These are phyloP conservation scores for Aspergillus versicolor DNA, from an alignment of 2,329 filamentous ascomycete genomes.

Conservation along the genomic window DNA sequence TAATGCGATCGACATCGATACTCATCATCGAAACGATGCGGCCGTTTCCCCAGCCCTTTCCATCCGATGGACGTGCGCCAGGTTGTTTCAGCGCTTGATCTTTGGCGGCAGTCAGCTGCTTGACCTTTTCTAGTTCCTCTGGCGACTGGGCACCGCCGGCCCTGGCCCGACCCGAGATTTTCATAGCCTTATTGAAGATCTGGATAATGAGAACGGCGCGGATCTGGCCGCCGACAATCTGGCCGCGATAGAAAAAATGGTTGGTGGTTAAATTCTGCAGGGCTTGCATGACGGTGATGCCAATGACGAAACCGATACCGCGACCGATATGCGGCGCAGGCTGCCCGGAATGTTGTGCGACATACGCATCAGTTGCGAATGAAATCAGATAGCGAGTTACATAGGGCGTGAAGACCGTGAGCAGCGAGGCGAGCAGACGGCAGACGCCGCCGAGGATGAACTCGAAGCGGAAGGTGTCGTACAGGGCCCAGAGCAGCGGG, in stretches of 20 bases:
- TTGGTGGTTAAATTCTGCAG: conserved; percentile 77
- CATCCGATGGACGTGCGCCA: conserved; percentile 61
- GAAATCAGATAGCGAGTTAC: conserved; percentile 81
- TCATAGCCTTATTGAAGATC: conserved; percentile 92
- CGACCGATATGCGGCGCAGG: conserved; percentile 67
- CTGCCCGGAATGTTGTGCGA: conserved; percentile 53
- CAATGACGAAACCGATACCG: conserved; percentile 80
- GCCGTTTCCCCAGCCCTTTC: conserved; percentile 86
- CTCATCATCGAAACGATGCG: conserved; percentile 92
- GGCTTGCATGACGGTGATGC: conserved; percentile 82
- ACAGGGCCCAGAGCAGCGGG: conserved; percentile 75
- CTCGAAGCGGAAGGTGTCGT: conserved; percentile 81
- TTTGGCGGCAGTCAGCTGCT: conserved; percentile 42
- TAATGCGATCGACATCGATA: conserved; percentile 88
- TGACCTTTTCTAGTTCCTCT: conserved; percentile 45
- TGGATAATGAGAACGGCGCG: conserved; percentile 79
- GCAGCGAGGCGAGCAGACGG: conserved; percentile 68
- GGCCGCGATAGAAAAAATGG: conserved; percentile 89
- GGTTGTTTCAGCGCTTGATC: conserved; percentile 15
- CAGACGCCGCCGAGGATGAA: conserved; percentile 82
- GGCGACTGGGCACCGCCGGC: conserved; percentile 68
- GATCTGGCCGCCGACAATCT: conserved; percentile 84
- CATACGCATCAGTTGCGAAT: conserved; percentile 78
- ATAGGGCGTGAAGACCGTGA: conserved; percentile 81
- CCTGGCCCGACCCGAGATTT: conserved; percentile 80